Percentiles rank a stretch among this genome's conserved stretches.
phyloP scores from a whole-genome alignment of 2,329 filamentous ascomycete species.

The Hypoxylon sp. region DNA sequence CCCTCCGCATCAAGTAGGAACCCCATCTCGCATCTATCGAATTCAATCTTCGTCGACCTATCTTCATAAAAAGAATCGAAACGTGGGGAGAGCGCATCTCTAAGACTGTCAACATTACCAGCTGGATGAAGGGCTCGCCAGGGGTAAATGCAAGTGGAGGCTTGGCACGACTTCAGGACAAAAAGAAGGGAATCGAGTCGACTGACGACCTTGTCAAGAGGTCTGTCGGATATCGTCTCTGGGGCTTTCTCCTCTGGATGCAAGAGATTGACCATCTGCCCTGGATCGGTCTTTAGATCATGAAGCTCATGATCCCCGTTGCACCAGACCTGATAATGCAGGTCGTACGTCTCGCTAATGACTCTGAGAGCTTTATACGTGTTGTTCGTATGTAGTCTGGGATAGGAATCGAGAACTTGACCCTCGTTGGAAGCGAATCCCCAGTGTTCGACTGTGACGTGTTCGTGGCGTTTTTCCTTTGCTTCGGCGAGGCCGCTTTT shows the following conservation, averaged over 20 bases:
- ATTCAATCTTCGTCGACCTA: conserved; percentile 51
- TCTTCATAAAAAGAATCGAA: conserved; percentile 57
- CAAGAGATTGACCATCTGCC: conserved; percentile 50
- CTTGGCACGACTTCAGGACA: conserved; percentile 60
- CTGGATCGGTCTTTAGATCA: conserved; percentile 51
- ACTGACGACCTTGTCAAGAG: conserved; percentile 48
- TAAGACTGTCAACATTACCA: conserved; percentile 53
- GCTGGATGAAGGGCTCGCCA: conserved; percentile 58
- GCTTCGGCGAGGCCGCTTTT: conserved; percentile 27
- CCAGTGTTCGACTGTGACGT: conserved; percentile 60
- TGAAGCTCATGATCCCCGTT: conserved; percentile 66
- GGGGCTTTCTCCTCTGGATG: conserved; percentile 44
- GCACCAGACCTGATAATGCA: conserved; percentile 61
- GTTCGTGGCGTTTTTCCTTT: conserved; percentile 51
- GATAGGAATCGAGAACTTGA: conserved; percentile 41
- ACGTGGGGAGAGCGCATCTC: conserved; percentile 52
- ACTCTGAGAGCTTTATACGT: conserved; percentile 65
- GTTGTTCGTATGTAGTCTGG: conserved; percentile 50
- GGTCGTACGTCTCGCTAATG: conserved; percentile 56
- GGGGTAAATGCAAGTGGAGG: conserved; percentile 54
- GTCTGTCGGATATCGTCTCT: conserved; percentile 34
- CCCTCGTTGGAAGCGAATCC: conserved; percentile 48
- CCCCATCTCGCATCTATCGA: conserved; percentile 58
- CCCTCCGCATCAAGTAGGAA: conserved; percentile 61
- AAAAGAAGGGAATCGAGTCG: conserved; percentile 59